Evolutionary conservation across 495 filamentous ascomycete species (phyloP).

Genomic region (Neurospora cerealis): DNA sequence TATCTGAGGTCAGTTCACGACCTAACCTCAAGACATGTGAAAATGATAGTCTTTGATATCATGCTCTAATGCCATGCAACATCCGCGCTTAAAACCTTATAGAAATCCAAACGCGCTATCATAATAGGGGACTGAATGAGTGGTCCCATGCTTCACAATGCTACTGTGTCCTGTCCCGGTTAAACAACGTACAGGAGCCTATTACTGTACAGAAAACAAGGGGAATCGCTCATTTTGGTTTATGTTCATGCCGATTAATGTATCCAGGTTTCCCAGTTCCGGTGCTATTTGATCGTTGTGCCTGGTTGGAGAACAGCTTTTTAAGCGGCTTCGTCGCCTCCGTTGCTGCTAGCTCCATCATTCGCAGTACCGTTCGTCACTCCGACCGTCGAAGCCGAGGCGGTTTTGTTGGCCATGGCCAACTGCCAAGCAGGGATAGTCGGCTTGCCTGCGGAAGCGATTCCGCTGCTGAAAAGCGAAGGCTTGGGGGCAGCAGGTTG

Average conservation of each 20-base stretch:
- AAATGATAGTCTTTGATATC: background rate
- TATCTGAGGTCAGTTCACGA: background rate
- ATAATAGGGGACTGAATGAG: background rate
- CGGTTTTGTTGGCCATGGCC: conserved; percentile 49
- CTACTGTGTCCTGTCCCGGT: background rate
- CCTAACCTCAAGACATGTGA: background rate
- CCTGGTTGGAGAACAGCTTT: background rate
- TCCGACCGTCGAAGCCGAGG: conserved; percentile 17
- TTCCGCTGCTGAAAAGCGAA: conserved; percentile 29
- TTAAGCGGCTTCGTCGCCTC: conserved; percentile 10
- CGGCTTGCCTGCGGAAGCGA: conserved; percentile 33
- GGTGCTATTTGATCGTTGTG: background rate
- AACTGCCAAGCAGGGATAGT: conserved; percentile 92
- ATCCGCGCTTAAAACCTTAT: background rate
- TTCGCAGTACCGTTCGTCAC: conserved; percentile 14
- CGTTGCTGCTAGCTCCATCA: conserved; percentile 10
- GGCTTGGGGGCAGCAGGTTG: conserved; percentile 17
- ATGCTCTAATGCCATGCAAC: background rate
- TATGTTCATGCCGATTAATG: background rate
- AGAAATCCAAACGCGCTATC: background rate
- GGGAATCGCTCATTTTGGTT: background rate
- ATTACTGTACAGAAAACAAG: background rate
- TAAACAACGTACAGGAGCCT: background rate
- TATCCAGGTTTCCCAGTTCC: background rate
- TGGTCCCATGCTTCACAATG: background rate